Conservation (phyloP, 1,139 yeast genomes). For the Suzukiozyma palmioleophila region DNA sequence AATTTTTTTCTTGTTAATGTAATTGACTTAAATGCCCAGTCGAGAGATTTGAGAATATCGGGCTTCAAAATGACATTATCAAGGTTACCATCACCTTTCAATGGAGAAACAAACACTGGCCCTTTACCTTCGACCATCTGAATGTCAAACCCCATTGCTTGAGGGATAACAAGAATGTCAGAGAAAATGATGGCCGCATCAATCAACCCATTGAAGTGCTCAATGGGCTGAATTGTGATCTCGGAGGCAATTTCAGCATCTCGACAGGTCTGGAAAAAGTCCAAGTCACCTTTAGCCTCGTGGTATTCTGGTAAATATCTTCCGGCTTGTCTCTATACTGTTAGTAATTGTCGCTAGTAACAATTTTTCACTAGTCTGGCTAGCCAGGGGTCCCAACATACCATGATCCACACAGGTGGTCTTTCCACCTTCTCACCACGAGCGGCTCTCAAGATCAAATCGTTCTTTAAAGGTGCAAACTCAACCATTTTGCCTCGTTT, state of each 20-base stretch:
- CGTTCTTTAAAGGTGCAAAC: conserved; percentile 79
- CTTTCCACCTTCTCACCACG: conserved; percentile 78
- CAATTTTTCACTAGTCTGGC: background rate
- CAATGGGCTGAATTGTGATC: conserved; percentile 93
- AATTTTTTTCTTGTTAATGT: conserved; percentile 80
- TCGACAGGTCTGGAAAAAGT: conserved; percentile 89
- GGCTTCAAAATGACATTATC: conserved; percentile 53
- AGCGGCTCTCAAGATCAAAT: conserved; percentile 87
- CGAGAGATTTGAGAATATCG: conserved; percentile 73
- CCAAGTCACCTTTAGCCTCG: conserved; percentile 77
- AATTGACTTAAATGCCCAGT: conserved; percentile 92
- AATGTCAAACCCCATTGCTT: conserved; percentile 96
- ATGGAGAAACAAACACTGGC: conserved; percentile 87
- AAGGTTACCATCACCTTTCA: conserved; percentile 70
- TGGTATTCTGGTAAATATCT: conserved; percentile 89
- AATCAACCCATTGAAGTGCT: conserved; percentile 79
- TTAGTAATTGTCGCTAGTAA: conserved; percentile 8
- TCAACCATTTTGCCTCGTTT: conserved; percentile 18
- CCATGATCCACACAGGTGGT: conserved; percentile 98
- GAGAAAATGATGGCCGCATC: conserved; percentile 97
- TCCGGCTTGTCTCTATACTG: conserved; percentile 71
- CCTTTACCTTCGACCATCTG: conserved; percentile 95
- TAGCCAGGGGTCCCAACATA: conserved; percentile 20
- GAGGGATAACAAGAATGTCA: conserved; percentile 94
- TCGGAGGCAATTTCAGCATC: conserved; percentile 91